A percentile compares a stretch with the other conserved stretches of the same genome.
Conservation (phyloP, 768 basidiomycete genomes). For the Boletus insuetus region DNA sequence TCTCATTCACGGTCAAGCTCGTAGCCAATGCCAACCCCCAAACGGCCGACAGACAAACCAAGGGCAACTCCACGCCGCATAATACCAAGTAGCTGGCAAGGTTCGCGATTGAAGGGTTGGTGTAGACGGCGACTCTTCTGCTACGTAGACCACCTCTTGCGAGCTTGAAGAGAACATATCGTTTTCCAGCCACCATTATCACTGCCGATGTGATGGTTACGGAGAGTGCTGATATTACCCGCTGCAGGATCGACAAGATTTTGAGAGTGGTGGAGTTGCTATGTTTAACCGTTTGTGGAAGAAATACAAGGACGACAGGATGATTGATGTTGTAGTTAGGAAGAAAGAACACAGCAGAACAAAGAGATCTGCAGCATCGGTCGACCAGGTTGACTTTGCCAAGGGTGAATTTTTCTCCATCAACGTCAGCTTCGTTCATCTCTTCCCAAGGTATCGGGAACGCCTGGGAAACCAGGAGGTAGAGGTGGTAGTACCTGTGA, state of each 20-base stretch:
- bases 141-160: conserved; percentile 6
- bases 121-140: conserved; percentile 13
- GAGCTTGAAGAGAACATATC: conserved; percentile 17
- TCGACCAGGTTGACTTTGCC: not conserved
- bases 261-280: not conserved
- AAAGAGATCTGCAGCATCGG: conserved; percentile 7
- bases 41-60: conserved; percentile 3
- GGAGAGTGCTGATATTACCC: conserved; percentile 9
- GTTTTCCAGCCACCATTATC: conserved; percentile 12
- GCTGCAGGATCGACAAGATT: conserved; percentile 4
- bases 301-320: conserved; percentile 4
- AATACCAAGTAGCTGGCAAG: conserved; percentile 3
- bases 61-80: conserved; percentile 6
- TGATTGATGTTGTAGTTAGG: not conserved
- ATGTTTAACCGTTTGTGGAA: not conserved
- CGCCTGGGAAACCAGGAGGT: not conserved
- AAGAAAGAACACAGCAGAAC: conserved; percentile 4
- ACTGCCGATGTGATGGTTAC: conserved; percentile 11
- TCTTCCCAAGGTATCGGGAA: not conserved
- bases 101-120: conserved; percentile 7
- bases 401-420: not conserved
- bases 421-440: not conserved
- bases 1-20: conserved; percentile 9
- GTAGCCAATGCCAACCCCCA: conserved; percentile 17
- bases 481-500: not conserved